Evolutionary conservation across 1,284 basidiomycete genomes (phyloP).

Genomic region (Porogramme epimiltina): DNA sequence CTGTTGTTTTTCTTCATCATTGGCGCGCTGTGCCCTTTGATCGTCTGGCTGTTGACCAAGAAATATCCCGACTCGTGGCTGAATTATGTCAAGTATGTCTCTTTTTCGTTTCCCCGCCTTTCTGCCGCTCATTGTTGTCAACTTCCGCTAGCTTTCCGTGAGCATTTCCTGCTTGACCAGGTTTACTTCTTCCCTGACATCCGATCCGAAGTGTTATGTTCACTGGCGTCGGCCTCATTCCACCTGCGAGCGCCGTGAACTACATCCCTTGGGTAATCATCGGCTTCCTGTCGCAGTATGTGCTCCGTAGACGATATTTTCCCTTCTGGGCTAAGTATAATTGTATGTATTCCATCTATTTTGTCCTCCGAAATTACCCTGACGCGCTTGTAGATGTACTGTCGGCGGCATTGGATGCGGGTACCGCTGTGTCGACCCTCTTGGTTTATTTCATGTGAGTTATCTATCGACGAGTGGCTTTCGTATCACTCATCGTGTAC

Average conservation of each 20-base stretch:
- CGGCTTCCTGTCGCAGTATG: slow-evolving; percentile 45
- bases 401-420: slow-evolving; percentile 53
- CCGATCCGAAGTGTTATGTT: slow-evolving; percentile 36
- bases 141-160: slow-evolving; percentile 24
- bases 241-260: slow-evolving; percentile 47
- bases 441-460: slow-evolving; percentile 48
- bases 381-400: slow-evolving; percentile 39
- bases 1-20: slow-evolving; percentile 50
- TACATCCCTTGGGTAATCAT: slow-evolving; percentile 41
- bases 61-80: slow-evolving; percentile 41
- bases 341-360: slow-evolving; percentile 29
- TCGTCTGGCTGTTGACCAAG: slow-evolving; percentile 38
- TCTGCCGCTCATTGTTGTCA: background rate
- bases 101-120: background rate
- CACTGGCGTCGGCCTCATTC: slow-evolving; percentile 36
- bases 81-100: slow-evolving; percentile 41
- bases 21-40: slow-evolving; percentile 44
- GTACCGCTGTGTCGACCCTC: slow-evolving; percentile 45
- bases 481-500: background rate
- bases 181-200: no score
- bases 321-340: slow-evolving; percentile 50
- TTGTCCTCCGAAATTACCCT: background rate
- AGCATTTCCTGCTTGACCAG: slow-evolving; percentile 12
- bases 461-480: background rate
- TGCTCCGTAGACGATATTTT: slow-evolving; percentile 39